A percentile compares a stretch with the other conserved stretches of the same genome.
These are phyloP conservation scores for Suillus plorans DNA, from an alignment of 768 basidiomycete species.

Conservation along the genomic window DNA sequence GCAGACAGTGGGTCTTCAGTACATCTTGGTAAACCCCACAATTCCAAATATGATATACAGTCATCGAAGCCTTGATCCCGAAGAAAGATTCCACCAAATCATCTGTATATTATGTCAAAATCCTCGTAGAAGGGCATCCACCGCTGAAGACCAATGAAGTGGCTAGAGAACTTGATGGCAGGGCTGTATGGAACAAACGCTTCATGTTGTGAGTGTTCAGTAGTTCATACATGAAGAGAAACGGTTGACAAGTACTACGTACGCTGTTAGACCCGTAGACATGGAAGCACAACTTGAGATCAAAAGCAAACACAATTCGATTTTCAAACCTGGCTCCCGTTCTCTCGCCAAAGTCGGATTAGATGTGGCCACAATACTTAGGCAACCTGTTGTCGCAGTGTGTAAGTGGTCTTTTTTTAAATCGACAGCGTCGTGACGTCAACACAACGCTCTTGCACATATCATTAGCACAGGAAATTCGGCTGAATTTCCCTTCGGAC, in stretches of 20 bases:
- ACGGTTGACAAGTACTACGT: not conserved
- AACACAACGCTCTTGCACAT: not conserved
- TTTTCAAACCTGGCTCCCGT: not conserved
- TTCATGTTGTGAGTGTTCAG: not conserved
- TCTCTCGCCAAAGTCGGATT: not conserved
- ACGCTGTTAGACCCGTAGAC: not conserved
- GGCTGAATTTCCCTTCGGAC: not conserved
- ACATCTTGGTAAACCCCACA: not conserved
- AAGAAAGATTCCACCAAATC: not conserved
- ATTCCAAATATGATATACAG: not conserved
- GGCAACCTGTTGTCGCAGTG: not conserved
- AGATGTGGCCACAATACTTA: not conserved
- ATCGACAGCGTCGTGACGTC: not conserved
- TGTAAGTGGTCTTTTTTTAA: not conserved
- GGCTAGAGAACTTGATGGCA: not conserved
- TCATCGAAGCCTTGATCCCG: slow-evolving; percentile 1
- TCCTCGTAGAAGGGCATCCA: not conserved
- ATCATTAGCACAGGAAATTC: not conserved
- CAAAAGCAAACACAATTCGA: not conserved
- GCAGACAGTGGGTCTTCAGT: not conserved
- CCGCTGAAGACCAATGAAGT: not conserved
- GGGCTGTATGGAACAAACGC: not conserved
- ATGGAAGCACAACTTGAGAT: not conserved
- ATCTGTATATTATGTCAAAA: slow-evolving; percentile 1
- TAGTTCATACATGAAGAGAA: not conserved